These are phyloP conservation scores for Rhododendron ovatum DNA, from an alignment of 148 eudicot genomes.

Conservation along the genomic window DNA sequence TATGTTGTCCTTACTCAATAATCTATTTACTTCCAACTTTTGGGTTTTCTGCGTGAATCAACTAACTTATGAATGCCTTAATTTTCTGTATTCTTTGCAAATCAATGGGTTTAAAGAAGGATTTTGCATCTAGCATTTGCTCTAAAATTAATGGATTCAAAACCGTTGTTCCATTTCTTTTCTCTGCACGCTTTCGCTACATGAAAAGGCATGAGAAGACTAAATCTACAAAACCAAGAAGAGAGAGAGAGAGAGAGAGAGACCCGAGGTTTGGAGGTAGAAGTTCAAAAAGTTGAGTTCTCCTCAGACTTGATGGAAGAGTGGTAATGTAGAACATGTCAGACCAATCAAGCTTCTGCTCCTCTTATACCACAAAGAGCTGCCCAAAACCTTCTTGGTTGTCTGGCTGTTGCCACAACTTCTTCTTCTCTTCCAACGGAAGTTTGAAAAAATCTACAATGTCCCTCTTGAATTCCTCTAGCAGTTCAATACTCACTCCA, in stretches of 20 bases:
- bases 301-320: slow-evolving; percentile 32
- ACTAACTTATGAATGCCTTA: not conserved
- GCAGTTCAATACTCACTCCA: slow-evolving; percentile 31
- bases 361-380: slow-evolving; percentile 43
- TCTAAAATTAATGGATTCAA: not conserved
- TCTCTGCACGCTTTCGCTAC: not conserved
- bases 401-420: slow-evolving; percentile 36
- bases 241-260: slow-evolving; percentile 15
- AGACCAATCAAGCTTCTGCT: slow-evolving; percentile 61
- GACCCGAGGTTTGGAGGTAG: slow-evolving; percentile 39
- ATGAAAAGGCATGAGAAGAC: not conserved
- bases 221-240: not conserved
- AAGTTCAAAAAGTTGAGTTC: slow-evolving; percentile 28
- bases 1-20: not conserved
- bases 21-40: not conserved
- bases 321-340: slow-evolving; percentile 52
- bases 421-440: slow-evolving; percentile 41
- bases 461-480: slow-evolving; percentile 41
- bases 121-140: not conserved
- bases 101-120: not conserved
- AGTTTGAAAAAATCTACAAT: slow-evolving; percentile 27
- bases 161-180: not conserved
- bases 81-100: not conserved
- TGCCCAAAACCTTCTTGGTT: slow-evolving; percentile 63
- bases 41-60: not conserved